Conservation (phyloP, 139 green algal genomes). For the Prasinococcaceae sp. region DNA sequence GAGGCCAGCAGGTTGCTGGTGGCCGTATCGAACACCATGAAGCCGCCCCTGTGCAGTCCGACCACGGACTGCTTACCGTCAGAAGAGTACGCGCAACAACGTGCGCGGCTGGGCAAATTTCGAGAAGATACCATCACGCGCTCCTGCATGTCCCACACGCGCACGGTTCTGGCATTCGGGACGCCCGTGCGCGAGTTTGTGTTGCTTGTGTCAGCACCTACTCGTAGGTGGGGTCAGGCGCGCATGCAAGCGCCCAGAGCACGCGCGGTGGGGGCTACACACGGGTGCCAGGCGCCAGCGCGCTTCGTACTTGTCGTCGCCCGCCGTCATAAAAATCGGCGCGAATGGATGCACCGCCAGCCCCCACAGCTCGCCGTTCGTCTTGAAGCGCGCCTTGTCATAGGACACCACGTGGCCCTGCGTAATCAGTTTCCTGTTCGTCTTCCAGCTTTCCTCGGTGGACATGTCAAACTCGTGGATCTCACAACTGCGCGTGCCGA, state of each 20-base stretch:
- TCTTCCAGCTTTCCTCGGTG: conserved; percentile 9
- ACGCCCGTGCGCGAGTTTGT: too few species aligned
- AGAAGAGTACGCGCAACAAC: not conserved
- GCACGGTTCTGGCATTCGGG: too few species aligned
- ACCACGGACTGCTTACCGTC: conserved; percentile 10
- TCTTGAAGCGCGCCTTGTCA: not conserved
- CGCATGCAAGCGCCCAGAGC: not conserved
- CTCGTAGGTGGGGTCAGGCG: too few species aligned
- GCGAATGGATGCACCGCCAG: conserved; percentile 6
- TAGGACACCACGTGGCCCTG: conserved; percentile 11
- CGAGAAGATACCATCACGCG: not conserved
- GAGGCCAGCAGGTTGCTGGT: not conserved
- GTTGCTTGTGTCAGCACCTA: too few species aligned
- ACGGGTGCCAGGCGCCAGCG: not conserved
- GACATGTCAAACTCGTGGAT: conserved; percentile 22
- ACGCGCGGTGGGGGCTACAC: not conserved
- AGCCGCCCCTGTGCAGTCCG: conserved; percentile 6
- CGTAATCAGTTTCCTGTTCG: conserved; percentile 9
- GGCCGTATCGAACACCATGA: conserved; percentile 13
- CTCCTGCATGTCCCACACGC: conserved; percentile 13
- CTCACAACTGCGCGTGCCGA: conserved; percentile 4
- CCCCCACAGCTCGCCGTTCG: conserved; percentile 15
- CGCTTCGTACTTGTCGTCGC: conserved; percentile 13
- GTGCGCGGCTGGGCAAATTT: not conserved
- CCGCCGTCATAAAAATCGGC: conserved; percentile 3